phyloP scores from a whole-genome alignment of 768 basidiomycete species.

The Macrocybe gigantea region DNA sequence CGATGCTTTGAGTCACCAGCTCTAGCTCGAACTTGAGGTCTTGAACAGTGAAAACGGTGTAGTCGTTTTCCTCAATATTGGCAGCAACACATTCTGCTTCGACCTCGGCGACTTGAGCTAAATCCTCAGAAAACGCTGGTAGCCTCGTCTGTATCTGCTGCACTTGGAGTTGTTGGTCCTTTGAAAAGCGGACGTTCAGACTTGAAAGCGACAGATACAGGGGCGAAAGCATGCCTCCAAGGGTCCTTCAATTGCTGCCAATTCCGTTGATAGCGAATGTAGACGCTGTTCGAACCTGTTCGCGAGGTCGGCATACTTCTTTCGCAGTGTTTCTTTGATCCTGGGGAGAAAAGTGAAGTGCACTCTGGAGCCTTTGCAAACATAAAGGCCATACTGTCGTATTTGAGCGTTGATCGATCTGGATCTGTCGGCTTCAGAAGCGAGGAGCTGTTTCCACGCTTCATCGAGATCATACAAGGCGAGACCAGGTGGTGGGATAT shows the following conservation, averaged over 20 bases:
- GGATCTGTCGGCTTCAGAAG: slow-evolving; percentile 71
- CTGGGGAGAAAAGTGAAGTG: slow-evolving; percentile 31
- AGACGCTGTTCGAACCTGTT: slow-evolving; percentile 71
- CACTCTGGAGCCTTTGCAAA: not conserved
- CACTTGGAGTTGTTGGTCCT: slow-evolving; percentile 74
- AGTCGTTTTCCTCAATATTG: slow-evolving; percentile 96
- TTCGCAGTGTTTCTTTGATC: slow-evolving; percentile 77
- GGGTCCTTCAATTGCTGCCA: slow-evolving; percentile 71
- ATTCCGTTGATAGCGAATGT: slow-evolving; percentile 58
- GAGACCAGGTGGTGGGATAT: slow-evolving; percentile 71
- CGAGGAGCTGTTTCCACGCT: slow-evolving; percentile 69
- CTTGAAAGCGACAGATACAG: not conserved
- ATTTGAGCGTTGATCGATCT: slow-evolving; percentile 86
- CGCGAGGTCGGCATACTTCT: slow-evolving; percentile 70
- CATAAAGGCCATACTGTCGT: slow-evolving; percentile 56
- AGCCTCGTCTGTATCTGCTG: slow-evolving; percentile 61
- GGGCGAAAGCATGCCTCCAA: slow-evolving; percentile 51
- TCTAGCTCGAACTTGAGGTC: slow-evolving; percentile 89
- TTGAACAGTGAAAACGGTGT: slow-evolving; percentile 84
- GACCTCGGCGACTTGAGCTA: slow-evolving; percentile 50
- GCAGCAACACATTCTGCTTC: slow-evolving; percentile 78
- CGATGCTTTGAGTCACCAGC: slow-evolving; percentile 71
- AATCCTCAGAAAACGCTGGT: slow-evolving; percentile 52
- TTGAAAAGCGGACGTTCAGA: not conserved
- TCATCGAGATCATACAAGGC: slow-evolving; percentile 67